A percentile compares a stretch with the other conserved stretches of the same genome.
Conservation (phyloP, 2,329 filamentous ascomycete genomes). For the Aspergillus tanneri region DNA sequence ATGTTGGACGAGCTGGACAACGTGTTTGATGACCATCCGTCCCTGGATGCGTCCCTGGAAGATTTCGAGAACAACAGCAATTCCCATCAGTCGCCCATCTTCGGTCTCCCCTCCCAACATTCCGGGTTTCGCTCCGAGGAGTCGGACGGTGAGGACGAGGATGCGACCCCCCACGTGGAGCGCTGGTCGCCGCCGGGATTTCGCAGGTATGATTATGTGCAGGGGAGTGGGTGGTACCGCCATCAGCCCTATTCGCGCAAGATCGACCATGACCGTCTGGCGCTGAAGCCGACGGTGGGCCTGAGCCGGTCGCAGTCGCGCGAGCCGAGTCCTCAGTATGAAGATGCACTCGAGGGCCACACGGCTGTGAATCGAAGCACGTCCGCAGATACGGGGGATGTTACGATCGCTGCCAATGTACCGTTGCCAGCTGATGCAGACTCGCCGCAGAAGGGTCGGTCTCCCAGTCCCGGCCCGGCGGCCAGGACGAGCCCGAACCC, state of each 20-base stretch:
- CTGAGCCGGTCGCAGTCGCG: constrained; percentile 54
- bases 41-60: constrained; percentile 60
- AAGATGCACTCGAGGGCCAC: constrained; percentile 53
- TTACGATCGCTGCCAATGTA: constrained; percentile 48
- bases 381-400: constrained; percentile 26
- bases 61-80: constrained; percentile 59
- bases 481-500: constrained; percentile 28
- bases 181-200: constrained; percentile 68
- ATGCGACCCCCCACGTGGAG: constrained; percentile 40
- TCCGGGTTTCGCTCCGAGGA: constrained; percentile 62
- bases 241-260: constrained; percentile 51
- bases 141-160: constrained; percentile 45
- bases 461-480: constrained; percentile 52
- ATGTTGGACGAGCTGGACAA: constrained; percentile 50
- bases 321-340: constrained; percentile 60
- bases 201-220: constrained; percentile 49
- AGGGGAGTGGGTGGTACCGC: constrained; percentile 58
- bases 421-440: constrained; percentile 55
- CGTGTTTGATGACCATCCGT: constrained; percentile 59
- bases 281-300: constrained; percentile 41
- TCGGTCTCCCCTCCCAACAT: constrained; percentile 58
- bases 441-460: constrained; percentile 58
- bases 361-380: constrained; percentile 29
- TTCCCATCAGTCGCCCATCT: constrained; percentile 50
- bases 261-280: constrained; percentile 37